Evolutionary conservation across 352 stramenopile genomes (phyloP).

Genomic region (Pythium utonaiense): DNA sequence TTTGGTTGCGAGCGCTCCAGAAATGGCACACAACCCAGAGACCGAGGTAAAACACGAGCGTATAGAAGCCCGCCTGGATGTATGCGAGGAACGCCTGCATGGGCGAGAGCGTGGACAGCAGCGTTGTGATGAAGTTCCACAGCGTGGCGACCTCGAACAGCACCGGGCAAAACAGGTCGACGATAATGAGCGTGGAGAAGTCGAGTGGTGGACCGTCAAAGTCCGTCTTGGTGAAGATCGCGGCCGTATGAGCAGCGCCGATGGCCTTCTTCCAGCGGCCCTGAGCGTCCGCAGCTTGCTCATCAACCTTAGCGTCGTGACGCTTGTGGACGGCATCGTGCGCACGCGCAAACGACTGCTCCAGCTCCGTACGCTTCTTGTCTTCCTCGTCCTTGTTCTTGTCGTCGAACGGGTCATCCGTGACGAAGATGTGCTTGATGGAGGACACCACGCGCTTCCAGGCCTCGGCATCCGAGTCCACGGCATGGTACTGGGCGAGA

Average conservation of each 20-base stretch:
- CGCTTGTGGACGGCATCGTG: constrained; percentile 41
- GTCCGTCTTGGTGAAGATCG: constrained; percentile 71
- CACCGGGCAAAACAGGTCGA: constrained; percentile 78
- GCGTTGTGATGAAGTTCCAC: constrained; percentile 53
- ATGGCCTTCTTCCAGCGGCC: constrained; percentile 74
- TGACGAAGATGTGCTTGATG: constrained; percentile 43
- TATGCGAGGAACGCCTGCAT: constrained; percentile 80
- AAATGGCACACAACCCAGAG: constrained; percentile 86
- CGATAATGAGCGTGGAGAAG: constrained; percentile 81
- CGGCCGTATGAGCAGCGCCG: constrained; percentile 55
- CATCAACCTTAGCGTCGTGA: constrained; percentile 28
- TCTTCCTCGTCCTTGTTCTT: constrained; percentile 73
- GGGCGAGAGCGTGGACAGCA: constrained; percentile 62
- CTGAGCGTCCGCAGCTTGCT: constrained; percentile 27
- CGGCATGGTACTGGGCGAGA: constrained; percentile 40
- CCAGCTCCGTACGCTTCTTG: constrained; percentile 54
- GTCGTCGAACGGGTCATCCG: constrained; percentile 72
- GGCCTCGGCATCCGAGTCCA: constrained; percentile 62
- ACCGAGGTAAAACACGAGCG: constrained; percentile 60
- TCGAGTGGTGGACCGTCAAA: constrained; percentile 80
- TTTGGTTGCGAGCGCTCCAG: constrained; percentile 77
- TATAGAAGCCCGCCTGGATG: constrained; percentile 79
- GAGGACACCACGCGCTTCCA: constrained; percentile 47
- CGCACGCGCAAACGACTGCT: constrained; percentile 30
- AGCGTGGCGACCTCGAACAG: constrained; percentile 79